phyloP scores from a whole-genome alignment of 768 basidiomycete genomes.

The Phanerodontia chrysosporium region DNA sequence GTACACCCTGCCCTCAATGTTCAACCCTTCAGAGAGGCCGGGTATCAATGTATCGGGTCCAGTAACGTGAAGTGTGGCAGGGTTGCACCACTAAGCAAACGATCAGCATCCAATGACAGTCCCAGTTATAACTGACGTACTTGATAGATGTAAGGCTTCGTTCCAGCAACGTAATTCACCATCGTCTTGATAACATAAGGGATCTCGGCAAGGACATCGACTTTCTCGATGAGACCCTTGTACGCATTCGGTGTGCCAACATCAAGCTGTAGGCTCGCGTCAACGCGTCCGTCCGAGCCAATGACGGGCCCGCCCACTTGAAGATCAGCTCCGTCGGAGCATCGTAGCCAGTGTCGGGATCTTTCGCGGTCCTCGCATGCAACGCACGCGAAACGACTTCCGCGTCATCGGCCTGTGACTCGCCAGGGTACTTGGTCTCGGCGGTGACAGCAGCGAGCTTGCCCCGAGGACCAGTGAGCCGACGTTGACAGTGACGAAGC shows the following conservation, averaged over 20 bases:
- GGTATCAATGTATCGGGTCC: constrained; percentile 38
- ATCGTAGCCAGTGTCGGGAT: constrained; percentile 79
- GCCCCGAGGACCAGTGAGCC: constrained; percentile 81
- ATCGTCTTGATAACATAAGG: constrained; percentile 90
- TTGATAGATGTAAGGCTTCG: constrained; percentile 94
- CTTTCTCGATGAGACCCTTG: constrained; percentile 83
- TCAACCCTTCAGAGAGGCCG: constrained; percentile 33
- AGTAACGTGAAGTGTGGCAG: constrained; percentile 45
- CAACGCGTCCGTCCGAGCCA: constrained; percentile 44
- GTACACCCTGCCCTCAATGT: constrained; percentile 71
- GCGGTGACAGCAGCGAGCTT: constrained; percentile 76
- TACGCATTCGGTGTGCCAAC: constrained; percentile 55
- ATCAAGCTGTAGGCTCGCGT: constrained; percentile 52
- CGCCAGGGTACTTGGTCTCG: constrained; percentile 73
- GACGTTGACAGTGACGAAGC: constrained; percentile 79
- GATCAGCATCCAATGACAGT: background rate
- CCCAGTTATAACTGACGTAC: constrained; percentile 37
- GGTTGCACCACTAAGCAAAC: constrained; percentile 50
- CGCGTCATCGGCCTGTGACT: constrained; percentile 40
- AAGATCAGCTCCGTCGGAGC: constrained; percentile 66
- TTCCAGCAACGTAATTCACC: constrained; percentile 89
- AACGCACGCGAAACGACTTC: constrained; percentile 58
- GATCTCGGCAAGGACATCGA: constrained; percentile 93
- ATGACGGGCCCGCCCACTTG: constrained; percentile 71
- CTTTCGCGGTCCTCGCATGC: constrained; percentile 57